A percentile compares a stretch with the other conserved stretches of the same genome.
Conservation (phyloP, 2,329 filamentous ascomycete species). For the Fusarium temperatum region DNA sequence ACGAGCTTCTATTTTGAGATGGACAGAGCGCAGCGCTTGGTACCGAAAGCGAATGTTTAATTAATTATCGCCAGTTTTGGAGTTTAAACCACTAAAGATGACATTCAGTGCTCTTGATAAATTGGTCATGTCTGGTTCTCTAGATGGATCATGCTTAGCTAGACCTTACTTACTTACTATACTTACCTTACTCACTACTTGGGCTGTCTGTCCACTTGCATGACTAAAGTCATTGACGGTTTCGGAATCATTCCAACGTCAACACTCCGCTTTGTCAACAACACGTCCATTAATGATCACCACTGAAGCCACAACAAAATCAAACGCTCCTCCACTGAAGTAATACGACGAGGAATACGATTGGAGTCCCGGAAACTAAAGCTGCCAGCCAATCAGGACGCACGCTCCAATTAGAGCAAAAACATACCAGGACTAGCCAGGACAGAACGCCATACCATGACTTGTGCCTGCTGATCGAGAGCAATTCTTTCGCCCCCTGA, state of each 20-base stretch:
- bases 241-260: neutral
- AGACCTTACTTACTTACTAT: too few species aligned
- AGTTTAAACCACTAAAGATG: neutral
- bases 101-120: neutral
- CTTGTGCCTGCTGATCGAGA: slow-evolving; percentile 10
- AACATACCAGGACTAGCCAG: neutral
- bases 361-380: neutral
- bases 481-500: neutral
- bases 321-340: too few species aligned
- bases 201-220: neutral
- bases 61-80: neutral
- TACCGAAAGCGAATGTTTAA: neutral
- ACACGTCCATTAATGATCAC: neutral
- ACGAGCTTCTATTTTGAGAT: slow-evolving; percentile 15
- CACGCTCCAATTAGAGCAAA: neutral
- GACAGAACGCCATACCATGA: neutral
- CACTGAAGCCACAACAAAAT: neutral
- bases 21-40: neutral
- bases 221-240: neutral
- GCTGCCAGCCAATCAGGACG: neutral
- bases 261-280: neutral
- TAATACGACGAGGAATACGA: neutral
- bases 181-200: neutral
- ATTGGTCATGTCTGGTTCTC: neutral
- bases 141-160: too few species aligned